Conservation (phyloP, 805 yeast genomes). For the Saccharomycopsis lassenensis region DNA sequence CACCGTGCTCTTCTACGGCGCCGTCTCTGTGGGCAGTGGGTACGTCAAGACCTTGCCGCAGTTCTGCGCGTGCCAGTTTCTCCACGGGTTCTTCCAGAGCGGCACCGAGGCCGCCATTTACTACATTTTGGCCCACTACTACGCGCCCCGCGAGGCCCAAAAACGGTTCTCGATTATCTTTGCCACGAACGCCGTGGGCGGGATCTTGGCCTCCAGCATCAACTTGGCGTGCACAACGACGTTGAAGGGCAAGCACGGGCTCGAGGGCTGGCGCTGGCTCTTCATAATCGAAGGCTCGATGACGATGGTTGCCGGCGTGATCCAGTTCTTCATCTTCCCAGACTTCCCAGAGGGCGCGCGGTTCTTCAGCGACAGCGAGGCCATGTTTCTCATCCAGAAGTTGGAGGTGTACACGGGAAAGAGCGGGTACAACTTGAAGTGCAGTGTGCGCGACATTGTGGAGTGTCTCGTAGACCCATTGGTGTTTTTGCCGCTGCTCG, state of each 20-base stretch:
- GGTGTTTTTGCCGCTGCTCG: constrained; percentile 7
- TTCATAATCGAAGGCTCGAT: constrained; percentile 37
- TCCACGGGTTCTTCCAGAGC: constrained; percentile 58
- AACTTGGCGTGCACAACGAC: constrained; percentile 26
- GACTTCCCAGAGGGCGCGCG: constrained; percentile 64
- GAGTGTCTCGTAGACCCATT: constrained; percentile 22
- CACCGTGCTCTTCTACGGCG: constrained; percentile 54
- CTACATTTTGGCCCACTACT: constrained; percentile 56
- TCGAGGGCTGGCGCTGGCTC: constrained; percentile 41
- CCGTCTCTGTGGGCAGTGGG: constrained; percentile 53
- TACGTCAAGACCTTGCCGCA: constrained; percentile 46
- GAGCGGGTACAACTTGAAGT: constrained; percentile 40
- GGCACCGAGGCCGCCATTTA: constrained; percentile 69
- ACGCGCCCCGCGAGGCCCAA: constrained; percentile 53
- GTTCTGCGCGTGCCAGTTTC: constrained; percentile 47
- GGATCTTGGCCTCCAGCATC: constrained; percentile 40
- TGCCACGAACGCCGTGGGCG: constrained; percentile 61
- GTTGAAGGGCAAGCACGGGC: constrained; percentile 28
- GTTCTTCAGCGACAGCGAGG: constrained; percentile 40
- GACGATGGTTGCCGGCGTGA: constrained; percentile 22
- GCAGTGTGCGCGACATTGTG: constrained; percentile 33
- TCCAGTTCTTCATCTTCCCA: constrained; percentile 40
- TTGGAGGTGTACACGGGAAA: constrained; percentile 40
- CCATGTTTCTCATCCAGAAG: constrained; percentile 43
- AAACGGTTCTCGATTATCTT: constrained; percentile 56